Percentiles rank a stretch among this genome's conserved stretches.
Conservation (phyloP, 768 basidiomycete genomes). For the Strobilomyces dryophilus region DNA sequence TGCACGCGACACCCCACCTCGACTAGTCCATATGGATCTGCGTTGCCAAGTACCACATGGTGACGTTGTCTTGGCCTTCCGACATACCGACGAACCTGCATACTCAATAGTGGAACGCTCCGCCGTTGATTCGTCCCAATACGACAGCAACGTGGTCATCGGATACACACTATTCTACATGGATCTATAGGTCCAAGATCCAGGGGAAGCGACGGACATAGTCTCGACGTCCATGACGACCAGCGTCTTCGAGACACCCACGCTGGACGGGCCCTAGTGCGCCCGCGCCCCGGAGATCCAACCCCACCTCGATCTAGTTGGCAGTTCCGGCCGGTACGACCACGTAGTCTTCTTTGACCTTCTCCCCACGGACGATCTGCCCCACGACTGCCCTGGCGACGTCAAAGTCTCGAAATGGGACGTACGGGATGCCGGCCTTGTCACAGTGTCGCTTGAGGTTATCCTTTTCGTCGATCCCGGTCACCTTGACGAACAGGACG, state of each 20-base stretch:
- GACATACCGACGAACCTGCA: background rate
- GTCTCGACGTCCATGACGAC: background rate
- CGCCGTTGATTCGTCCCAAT: background rate
- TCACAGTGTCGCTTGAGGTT: slow-evolving; percentile 84
- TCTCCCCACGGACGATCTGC: slow-evolving; percentile 68
- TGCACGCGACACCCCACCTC: background rate
- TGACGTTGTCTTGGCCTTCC: background rate
- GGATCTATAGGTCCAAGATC: background rate
- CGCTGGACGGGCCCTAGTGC: background rate
- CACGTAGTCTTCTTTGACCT: slow-evolving; percentile 19
- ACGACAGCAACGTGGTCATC: no score
- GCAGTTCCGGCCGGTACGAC: background rate
- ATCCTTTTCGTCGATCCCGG: slow-evolving; percentile 65
- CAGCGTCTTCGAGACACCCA: background rate
- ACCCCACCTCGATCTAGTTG: background rate
- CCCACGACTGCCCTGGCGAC: slow-evolving; percentile 57
- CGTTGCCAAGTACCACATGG: background rate
- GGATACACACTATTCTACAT: background rate
- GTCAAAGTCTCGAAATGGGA: slow-evolving; percentile 72
- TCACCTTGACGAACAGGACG: slow-evolving; percentile 89
- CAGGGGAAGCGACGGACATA: background rate
- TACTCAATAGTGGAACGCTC: background rate
- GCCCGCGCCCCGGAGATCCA: background rate
- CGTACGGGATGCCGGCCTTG: slow-evolving; percentile 72
- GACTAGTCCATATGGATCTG: background rate